Conservation (phyloP, 129 eudicot species). For the Deinandra increscens region DNA sequence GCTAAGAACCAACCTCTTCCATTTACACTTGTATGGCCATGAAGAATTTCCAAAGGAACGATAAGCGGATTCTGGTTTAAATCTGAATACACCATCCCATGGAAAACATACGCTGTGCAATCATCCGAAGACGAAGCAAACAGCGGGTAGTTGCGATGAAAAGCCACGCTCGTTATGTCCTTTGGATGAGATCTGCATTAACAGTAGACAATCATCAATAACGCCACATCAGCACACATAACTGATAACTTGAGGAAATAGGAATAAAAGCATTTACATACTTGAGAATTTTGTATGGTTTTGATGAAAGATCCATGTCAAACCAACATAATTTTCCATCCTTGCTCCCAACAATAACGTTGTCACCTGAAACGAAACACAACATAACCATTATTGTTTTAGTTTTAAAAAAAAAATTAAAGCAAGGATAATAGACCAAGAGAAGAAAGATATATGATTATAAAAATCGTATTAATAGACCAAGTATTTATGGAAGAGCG, state of each 20-base stretch:
- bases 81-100: slow-evolving; percentile 97
- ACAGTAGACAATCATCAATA: background rate
- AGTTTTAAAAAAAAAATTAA: background rate
- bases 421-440: background rate
- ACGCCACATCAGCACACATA: background rate
- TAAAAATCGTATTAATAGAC: background rate
- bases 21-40: slow-evolving; percentile 63
- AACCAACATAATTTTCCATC: slow-evolving; percentile 96
- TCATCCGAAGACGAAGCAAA: slow-evolving; percentile 96
- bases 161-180: slow-evolving; percentile 75
- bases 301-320: slow-evolving; percentile 97
- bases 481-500: background rate
- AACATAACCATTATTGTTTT: slow-evolving; percentile 1
- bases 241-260: background rate
- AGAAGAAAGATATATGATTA: too few relatives aligned
- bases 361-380: slow-evolving; percentile 63
- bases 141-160: slow-evolving; percentile 82
- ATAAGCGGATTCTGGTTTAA: slow-evolving; percentile 83
- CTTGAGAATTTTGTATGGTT: slow-evolving; percentile 79
- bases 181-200: slow-evolving; percentile 65
- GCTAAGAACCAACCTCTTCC: slow-evolving; percentile 67
- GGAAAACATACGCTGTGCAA: slow-evolving; percentile 84
- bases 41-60: slow-evolving; percentile 83
- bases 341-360: slow-evolving; percentile 85
- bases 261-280: slow-evolving; percentile 30